These are phyloP conservation scores for Scheffersomyces titani DNA, from an alignment of 1,139 yeast genomes.

Conservation along the genomic window DNA sequence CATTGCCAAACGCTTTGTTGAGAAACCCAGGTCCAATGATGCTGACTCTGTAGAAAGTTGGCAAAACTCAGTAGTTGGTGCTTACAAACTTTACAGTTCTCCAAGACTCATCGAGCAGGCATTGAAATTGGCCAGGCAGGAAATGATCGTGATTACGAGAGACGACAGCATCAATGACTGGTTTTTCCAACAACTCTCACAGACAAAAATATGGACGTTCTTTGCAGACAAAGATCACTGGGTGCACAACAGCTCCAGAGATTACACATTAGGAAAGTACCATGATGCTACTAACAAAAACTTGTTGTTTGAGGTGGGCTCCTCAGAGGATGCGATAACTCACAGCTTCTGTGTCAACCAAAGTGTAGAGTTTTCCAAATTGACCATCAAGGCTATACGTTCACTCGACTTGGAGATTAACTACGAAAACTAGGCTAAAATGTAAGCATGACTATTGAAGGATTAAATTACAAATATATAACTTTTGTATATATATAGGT, in stretches of 20 bases:
- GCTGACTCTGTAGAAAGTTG: slow-evolving; percentile 25
- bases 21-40: slow-evolving; percentile 20
- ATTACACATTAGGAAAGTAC: slow-evolving; percentile 39
- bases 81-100: slow-evolving; percentile 41
- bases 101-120: slow-evolving; percentile 51
- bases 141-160: slow-evolving; percentile 48
- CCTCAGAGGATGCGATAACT: slow-evolving; percentile 33
- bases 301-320: slow-evolving; percentile 33
- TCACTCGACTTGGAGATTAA: slow-evolving; percentile 2
- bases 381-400: slow-evolving; percentile 30
- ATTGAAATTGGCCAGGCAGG: slow-evolving; percentile 57
- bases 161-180: slow-evolving; percentile 47
- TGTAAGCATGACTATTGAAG: neutral
- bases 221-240: slow-evolving; percentile 63
- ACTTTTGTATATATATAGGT: neutral
- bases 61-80: slow-evolving; percentile 43
- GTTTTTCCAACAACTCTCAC: slow-evolving; percentile 38
- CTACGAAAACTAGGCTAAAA: neutral
- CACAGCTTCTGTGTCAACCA: slow-evolving; percentile 63
- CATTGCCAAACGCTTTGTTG: slow-evolving; percentile 22
- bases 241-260: slow-evolving; percentile 54
- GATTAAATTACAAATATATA: neutral
- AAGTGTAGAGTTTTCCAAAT: slow-evolving; percentile 50
- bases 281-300: slow-evolving; percentile 25
- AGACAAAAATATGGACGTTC: slow-evolving; percentile 51